Base-by-base conservation (phyloP, 176 grass and related monocot species). In the Neostapfia colusana region DNA sequence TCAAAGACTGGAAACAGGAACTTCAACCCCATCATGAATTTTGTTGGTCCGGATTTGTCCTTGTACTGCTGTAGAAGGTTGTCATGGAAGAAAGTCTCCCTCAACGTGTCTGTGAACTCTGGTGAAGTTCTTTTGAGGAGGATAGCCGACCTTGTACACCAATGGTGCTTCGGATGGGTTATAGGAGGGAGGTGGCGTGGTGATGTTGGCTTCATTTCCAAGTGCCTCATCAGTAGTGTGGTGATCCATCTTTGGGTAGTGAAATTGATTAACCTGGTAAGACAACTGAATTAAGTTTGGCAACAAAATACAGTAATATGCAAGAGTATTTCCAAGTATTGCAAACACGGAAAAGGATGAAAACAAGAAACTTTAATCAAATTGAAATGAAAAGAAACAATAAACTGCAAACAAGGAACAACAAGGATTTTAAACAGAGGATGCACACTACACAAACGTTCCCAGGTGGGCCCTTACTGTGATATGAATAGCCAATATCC, bases 1-100 rank as follows among this genome's bases (percentile, higher is more conserved):
- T 88, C 89, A 62, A 98, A 73, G 39, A 94, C 63, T 51, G 95
- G 95, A 46, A 98, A 98, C 55, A 98, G 55, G 86, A 88, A 92
- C 48, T 90, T 80, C 42, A 98, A 63, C 11, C 85, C 69, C 63
- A 94, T 56, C 65, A 67, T 75, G 20, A 98, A 46, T 77, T 88
- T 91, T 28, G 39, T 79, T 0, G 77, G 86, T 66, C 24, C 66
- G 6, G 95, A 58, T 69, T 92, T 72, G 50, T 88, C 76, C 87
- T 92, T 98, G 77, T 90, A 94, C 40, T 72, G 84, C 38, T 59
- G 65, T 64, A 98, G 69, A 25, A 87, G 89, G 77, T 92, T 86
- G 39, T 92, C 89, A 44, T 88, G 62, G 46, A 98, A 98, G 80
- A 98, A 98, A 56, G 87, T 98, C 63, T 98, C 91, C 17, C 78